Evolutionary conservation across 2,329 filamentous ascomycete species (phyloP), one percentile per base, ranked within the genome.

Genomic region (Aphanocladium album): DNA sequence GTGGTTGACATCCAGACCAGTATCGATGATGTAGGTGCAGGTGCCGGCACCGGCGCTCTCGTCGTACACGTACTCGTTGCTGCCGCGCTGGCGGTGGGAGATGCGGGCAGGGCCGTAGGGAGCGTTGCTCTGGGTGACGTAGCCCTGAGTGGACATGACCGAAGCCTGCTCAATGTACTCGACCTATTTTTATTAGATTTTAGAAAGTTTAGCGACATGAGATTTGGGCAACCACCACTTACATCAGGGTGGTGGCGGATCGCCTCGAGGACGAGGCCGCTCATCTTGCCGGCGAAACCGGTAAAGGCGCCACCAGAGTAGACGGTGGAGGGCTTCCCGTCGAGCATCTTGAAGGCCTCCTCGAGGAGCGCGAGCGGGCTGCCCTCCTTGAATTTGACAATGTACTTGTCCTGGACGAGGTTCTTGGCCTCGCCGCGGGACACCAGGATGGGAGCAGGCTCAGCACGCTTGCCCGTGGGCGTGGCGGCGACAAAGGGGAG

Each of bases 21-120:
- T 73, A 65, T 78, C 76, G 52, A 79, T 71, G 27, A 78, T 70
- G 63, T 78, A 78, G 25, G 71, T 70, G 19, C 70, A 77, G 5
- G 72, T 71, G 17, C 70, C 73, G 52, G 66, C 65, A 39, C 73
- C 75, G 1, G 71, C 70, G 19, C 62, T 67, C 0, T 66, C 64
- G 56, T 76, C 72, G 61, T 72, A 75, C 55, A 62, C 52, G 64
- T 73, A 76, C n/a, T 60, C 56, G 11, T 62, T 65, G 1, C 60
- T 49, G 12, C 63, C 63, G 1, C 66, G 62, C 6, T 30, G 23
- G 12, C 66, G 64, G 65, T 67, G 69, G n/a, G 73, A 75, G 52
- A 76, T 64, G 9, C 72, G 67, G 1, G 67, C 67, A 11, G 73
- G 66, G 7, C 71, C 72, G 72, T 71, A 76, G 5, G 74, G 69